Conservation (phyloP, 306 rosid genomes). For the Trifolium pratense region DNA sequence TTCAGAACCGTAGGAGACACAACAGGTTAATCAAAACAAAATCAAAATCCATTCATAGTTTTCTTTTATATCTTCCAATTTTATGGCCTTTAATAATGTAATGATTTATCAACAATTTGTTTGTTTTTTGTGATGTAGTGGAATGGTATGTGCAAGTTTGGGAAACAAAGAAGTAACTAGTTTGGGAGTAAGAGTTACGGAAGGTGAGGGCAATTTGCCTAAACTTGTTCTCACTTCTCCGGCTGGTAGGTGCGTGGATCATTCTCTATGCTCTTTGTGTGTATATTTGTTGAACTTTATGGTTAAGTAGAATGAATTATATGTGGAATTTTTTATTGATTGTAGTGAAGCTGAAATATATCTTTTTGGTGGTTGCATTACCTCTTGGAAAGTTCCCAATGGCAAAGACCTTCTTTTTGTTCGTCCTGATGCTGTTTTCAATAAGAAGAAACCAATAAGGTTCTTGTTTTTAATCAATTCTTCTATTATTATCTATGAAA, state of each 20-base stretch:
- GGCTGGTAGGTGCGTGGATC: conserved; percentile 66
- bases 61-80: not conserved
- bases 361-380: conserved; percentile 79
- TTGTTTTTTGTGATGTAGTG: conserved; percentile 24
- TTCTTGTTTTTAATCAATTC: conserved; percentile 27
- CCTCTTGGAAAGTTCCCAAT: conserved; percentile 82
- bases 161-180: conserved; percentile 47
- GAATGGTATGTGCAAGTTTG: conserved; percentile 69
- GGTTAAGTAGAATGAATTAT: not conserved
- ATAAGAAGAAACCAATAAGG: conserved; percentile 93
- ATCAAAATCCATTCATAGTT: not conserved
- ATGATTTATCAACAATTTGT: not conserved
- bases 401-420: conserved; percentile 91
- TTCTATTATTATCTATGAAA: not conserved
- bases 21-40: conserved; percentile 54
- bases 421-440: conserved; percentile 91
- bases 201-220: conserved; percentile 87
- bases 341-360: conserved; percentile 89
- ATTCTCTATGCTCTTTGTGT: not conserved
- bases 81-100: not conserved
- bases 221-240: conserved; percentile 79
- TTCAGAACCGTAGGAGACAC: conserved; percentile 51
- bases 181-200: conserved; percentile 64
- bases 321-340: conserved; percentile 1
- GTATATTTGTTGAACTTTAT: not conserved